Percentiles rank a stretch among this genome's conserved stretches.
phyloP scores from a whole-genome alignment of 495 filamentous ascomycete genomes.

The Penicillium argentinense region DNA sequence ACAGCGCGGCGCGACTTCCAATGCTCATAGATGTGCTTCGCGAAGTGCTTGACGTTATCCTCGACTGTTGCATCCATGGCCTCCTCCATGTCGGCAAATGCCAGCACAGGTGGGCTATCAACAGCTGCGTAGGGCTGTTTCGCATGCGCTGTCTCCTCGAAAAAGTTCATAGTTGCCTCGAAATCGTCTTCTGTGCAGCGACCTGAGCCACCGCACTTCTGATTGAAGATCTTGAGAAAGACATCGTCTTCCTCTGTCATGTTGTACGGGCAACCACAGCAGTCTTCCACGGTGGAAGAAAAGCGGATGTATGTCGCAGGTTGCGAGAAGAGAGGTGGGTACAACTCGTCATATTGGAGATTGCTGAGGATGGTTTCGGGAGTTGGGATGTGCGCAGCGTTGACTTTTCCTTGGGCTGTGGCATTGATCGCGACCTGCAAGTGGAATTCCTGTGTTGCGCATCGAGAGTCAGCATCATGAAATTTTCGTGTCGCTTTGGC shows the following conservation, averaged over 20 bases:
- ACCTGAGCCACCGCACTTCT: constrained; percentile 60
- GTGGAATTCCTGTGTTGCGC: constrained; percentile 83
- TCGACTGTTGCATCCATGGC: constrained; percentile 72
- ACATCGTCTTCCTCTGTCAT: constrained; percentile 87
- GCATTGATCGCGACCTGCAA: constrained; percentile 88
- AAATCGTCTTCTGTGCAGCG: constrained; percentile 87
- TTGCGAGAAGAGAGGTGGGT: constrained; percentile 73
- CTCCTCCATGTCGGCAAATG: constrained; percentile 76
- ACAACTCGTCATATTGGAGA: constrained; percentile 83
- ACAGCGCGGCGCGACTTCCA: constrained; percentile 75
- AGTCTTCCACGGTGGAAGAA: constrained; percentile 96
- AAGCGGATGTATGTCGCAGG: constrained; percentile 95
- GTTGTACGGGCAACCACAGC: constrained; percentile 81
- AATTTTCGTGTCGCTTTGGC: constrained; percentile 31
- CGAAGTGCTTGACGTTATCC: constrained; percentile 64
- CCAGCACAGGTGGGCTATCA: constrained; percentile 76
- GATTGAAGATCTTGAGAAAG: constrained; percentile 81
- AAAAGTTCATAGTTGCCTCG: constrained; percentile 91
- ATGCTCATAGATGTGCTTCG: constrained; percentile 85
- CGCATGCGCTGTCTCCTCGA: constrained; percentile 77
- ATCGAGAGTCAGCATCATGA: constrained; percentile 23
- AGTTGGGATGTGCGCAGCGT: constrained; percentile 78
- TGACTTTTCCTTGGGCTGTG: constrained; percentile 70
- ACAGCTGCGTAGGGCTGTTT: constrained; percentile 87
- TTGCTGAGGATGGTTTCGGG: constrained; percentile 74